These are phyloP conservation scores for Rhizomucor miehei DNA, from an alignment of 371 early-diverging fungal species.

Conservation along the genomic window DNA sequence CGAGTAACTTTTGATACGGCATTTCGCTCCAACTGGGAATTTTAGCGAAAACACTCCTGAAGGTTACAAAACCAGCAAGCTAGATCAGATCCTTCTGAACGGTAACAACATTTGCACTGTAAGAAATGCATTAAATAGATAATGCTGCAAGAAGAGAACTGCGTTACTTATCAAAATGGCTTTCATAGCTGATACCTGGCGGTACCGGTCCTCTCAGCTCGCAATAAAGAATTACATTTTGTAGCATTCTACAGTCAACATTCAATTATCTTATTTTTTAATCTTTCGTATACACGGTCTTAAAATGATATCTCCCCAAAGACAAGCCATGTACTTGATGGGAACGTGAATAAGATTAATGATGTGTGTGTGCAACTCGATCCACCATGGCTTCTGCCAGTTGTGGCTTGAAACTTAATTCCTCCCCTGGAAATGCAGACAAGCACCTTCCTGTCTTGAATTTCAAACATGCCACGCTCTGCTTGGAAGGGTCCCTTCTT, in stretches of 20 bases:
- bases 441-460: no score
- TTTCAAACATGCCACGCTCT: conserved; percentile 64
- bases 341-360: no score
- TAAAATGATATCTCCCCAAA: no score
- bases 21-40: conserved; percentile 1
- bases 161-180: neutral
- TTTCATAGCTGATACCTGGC: conserved; percentile 41
- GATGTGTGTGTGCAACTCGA: no score
- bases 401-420: no score
- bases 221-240: neutral
- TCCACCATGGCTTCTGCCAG: no score
- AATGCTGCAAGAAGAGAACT: no score
- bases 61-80: conserved; percentile 71
- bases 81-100: conserved; percentile 90
- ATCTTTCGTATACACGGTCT: no score
- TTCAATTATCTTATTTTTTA: no score
- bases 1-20: neutral
- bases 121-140: conserved; percentile 13
- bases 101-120: conserved; percentile 97
- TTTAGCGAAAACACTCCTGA: conserved; percentile 73
- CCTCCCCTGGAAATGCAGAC: no score
- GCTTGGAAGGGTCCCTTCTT: conserved; percentile 97
- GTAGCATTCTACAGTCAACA: no score
- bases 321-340: no score
- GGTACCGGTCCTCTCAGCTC: conserved; percentile 22